Conservation (phyloP, 441 rosid genomes). For the Daphne laureola region DNA sequence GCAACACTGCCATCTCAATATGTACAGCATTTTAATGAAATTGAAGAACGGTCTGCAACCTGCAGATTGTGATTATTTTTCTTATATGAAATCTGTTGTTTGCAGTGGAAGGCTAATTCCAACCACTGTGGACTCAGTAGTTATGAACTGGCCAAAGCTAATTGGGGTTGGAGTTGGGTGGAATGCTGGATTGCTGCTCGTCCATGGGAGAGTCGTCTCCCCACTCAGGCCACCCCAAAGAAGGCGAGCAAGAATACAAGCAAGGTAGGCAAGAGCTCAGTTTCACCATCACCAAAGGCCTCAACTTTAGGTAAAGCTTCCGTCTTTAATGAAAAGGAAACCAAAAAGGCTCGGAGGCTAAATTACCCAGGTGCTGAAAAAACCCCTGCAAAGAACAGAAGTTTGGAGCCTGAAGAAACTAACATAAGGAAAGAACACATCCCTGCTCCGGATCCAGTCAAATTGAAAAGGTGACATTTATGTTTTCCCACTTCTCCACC, state of each 20-base stretch:
- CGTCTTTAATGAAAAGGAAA: constrained; percentile 27
- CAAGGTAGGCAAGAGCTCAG: constrained; percentile 3
- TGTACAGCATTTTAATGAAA: background rate
- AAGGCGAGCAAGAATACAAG: too few relatives aligned
- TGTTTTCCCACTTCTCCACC: background rate
- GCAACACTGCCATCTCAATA: background rate
- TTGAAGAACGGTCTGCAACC: too few relatives aligned
- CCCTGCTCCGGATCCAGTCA: constrained; percentile 6
- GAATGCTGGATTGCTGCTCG: constrained; percentile 88
- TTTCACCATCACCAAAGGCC: constrained; percentile 22
- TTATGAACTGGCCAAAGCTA: constrained; percentile 58
- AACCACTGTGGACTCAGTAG: constrained; percentile 38
- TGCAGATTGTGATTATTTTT: background rate
- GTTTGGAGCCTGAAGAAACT: constrained; percentile 20
- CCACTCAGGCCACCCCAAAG: constrained; percentile 24
- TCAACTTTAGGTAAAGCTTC: constrained; percentile 34
- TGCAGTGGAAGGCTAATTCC: constrained; percentile 81
- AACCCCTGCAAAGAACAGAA: constrained; percentile 19
- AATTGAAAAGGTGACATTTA: too few relatives aligned
- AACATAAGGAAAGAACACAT: constrained; percentile 14
- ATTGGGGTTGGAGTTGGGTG: constrained; percentile 98
- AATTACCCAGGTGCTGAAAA: constrained; percentile 56
- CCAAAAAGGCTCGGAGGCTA: constrained; percentile 46
- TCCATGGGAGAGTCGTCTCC: constrained; percentile 82
- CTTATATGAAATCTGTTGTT: constrained; percentile 11